Percentiles rank a stretch among this genome's conserved stretches.
Evolutionary conservation across 768 basidiomycete genomes (phyloP).

Genomic region (Termitomyces sp.): DNA sequence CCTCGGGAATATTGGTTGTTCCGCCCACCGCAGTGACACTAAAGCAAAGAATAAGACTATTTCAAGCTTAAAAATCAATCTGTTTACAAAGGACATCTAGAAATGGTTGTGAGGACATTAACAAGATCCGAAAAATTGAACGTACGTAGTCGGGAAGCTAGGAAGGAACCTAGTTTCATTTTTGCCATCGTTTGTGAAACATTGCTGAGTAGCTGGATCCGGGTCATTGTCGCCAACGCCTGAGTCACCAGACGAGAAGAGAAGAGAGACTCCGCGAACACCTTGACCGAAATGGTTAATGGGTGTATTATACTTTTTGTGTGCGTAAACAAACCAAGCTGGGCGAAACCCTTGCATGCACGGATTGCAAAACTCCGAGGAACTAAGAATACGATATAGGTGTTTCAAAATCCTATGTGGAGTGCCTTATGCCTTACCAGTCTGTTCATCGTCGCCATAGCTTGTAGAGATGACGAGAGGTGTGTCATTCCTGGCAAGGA

Average conservation of each 20-base stretch:
- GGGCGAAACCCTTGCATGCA: slow-evolving; percentile 56
- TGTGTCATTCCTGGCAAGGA: slow-evolving; percentile 37
- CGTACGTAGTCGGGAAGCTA: slow-evolving; percentile 53
- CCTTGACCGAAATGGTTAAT: slow-evolving; percentile 30
- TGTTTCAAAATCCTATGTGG: not conserved
- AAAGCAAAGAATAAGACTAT: not conserved
- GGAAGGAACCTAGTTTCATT: slow-evolving; percentile 52
- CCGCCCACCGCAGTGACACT: slow-evolving; percentile 75
- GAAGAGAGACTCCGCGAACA: slow-evolving; percentile 57
- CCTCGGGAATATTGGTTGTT: slow-evolving; percentile 54
- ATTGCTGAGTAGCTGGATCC: slow-evolving; percentile 46
- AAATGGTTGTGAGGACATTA: not conserved
- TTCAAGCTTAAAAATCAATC: not conserved
- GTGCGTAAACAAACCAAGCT: slow-evolving; percentile 39
- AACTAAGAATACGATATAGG: slow-evolving; percentile 28
- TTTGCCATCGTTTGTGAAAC: slow-evolving; percentile 53
- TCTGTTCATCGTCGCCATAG: slow-evolving; percentile 71
- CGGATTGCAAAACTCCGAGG: slow-evolving; percentile 53
- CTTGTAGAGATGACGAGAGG: slow-evolving; percentile 67
- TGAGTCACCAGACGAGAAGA: slow-evolving; percentile 62
- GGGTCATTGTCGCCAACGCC: slow-evolving; percentile 64
- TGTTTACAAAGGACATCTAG: slow-evolving; percentile 45
- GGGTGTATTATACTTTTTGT: not conserved
- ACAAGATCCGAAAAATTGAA: not conserved
- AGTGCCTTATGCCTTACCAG: slow-evolving; percentile 40